Conservation (phyloP, 2,329 filamentous ascomycete species). For the Lecanicillium sp. region DNA sequence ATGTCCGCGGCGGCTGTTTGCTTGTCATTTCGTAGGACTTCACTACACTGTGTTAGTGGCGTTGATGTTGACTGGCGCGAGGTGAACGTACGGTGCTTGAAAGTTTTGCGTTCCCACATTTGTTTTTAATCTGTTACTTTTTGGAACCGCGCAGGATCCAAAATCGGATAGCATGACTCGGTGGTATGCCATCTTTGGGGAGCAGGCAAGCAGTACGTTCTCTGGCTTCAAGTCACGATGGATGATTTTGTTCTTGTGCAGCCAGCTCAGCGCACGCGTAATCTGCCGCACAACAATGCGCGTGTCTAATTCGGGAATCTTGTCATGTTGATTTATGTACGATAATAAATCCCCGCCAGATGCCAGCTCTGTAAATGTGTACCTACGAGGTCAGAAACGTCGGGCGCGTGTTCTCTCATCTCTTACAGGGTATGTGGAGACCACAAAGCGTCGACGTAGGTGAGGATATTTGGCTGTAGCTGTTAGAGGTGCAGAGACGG, state of each 20-base stretch:
- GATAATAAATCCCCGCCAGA: slow-evolving; percentile 50
- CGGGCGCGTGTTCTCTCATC: background rate
- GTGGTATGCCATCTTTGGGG: slow-evolving; percentile 35
- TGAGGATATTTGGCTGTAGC: slow-evolving; percentile 47
- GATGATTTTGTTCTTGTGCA: slow-evolving; percentile 43
- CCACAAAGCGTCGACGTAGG: slow-evolving; percentile 44
- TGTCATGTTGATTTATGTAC: slow-evolving; percentile 33
- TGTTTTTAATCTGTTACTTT: slow-evolving; percentile 37
- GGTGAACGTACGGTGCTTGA: slow-evolving; percentile 49
- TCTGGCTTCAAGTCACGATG: slow-evolving; percentile 51
- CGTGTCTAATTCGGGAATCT: slow-evolving; percentile 35
- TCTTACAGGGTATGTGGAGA: slow-evolving; percentile 42
- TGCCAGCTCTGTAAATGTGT: slow-evolving; percentile 52
- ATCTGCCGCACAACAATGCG: slow-evolving; percentile 43
- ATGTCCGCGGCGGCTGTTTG: slow-evolving; percentile 41
- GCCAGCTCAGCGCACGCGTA: slow-evolving; percentile 38
- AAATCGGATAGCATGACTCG: slow-evolving; percentile 48
- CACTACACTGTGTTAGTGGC: background rate
- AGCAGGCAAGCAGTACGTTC: slow-evolving; percentile 45
- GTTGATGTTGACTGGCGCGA: slow-evolving; percentile 21
- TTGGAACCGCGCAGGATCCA: slow-evolving; percentile 40
- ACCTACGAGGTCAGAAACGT: slow-evolving; percentile 28
- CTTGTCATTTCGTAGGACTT: slow-evolving; percentile 14
- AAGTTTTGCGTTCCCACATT: slow-evolving; percentile 41
- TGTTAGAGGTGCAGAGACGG: background rate